phyloP scores from a whole-genome alignment of 1,139 yeast genomes.

The Wickerhamomyces sp. region DNA sequence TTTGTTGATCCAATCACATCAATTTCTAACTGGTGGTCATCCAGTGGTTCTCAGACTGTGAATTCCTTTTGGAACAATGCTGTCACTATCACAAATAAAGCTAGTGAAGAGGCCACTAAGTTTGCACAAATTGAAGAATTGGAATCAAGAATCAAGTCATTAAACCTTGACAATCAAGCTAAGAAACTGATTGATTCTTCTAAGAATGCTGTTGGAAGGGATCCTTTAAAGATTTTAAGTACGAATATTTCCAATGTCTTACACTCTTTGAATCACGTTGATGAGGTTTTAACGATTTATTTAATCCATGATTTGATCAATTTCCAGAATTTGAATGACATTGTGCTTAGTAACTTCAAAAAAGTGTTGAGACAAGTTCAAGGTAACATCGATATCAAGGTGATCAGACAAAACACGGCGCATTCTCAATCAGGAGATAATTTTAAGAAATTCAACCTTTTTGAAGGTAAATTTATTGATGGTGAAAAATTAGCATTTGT shows the following conservation, averaged over 20 bases:
- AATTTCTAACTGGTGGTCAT: slow-evolving; percentile 77
- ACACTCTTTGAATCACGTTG: slow-evolving; percentile 51
- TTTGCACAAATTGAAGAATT: slow-evolving; percentile 30
- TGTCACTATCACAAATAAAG: slow-evolving; percentile 28
- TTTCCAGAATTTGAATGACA: slow-evolving; percentile 57
- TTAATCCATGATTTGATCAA: slow-evolving; percentile 83
- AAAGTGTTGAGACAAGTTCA: slow-evolving; percentile 36
- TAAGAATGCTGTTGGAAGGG: background rate
- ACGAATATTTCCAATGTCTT: slow-evolving; percentile 42
- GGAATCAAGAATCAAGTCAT: slow-evolving; percentile 19
- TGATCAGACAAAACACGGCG: slow-evolving; percentile 28
- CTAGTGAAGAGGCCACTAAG: slow-evolving; percentile 37
- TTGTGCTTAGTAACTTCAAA: slow-evolving; percentile 66
- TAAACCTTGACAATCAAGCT: slow-evolving; percentile 26
- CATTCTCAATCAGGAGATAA: slow-evolving; percentile 23
- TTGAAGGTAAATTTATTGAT: slow-evolving; percentile 72
- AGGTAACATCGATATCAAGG: slow-evolving; percentile 21
- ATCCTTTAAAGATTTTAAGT: slow-evolving; percentile 28
- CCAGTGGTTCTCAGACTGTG: slow-evolving; percentile 72
- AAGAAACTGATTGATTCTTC: slow-evolving; percentile 19
- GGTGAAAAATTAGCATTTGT: slow-evolving; percentile 91
- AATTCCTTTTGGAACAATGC: slow-evolving; percentile 60
- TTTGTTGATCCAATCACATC: slow-evolving; percentile 60
- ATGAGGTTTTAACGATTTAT: slow-evolving; percentile 75
- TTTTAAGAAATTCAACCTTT: slow-evolving; percentile 56